Evolutionary conservation across 1,139 yeast genomes (phyloP).

Genomic region (Wickerhamomyces sp.): DNA sequence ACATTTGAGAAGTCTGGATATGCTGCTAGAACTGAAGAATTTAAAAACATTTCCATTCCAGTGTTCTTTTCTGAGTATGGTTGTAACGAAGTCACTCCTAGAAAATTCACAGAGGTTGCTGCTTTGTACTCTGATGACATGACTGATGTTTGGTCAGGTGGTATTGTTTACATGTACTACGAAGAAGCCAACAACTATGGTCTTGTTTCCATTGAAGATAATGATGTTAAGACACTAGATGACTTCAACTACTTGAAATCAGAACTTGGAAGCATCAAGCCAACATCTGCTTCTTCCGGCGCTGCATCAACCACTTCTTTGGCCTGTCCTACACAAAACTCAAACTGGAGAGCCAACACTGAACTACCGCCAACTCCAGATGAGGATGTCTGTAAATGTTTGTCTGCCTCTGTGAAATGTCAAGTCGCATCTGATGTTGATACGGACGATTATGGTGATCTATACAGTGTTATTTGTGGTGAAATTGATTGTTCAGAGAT

Average conservation of each 20-base stretch:
- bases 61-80: constrained; percentile 84
- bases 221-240: constrained; percentile 51
- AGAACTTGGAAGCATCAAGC: constrained; percentile 49
- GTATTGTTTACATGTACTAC: constrained; percentile 78
- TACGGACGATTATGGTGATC: constrained; percentile 46
- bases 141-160: constrained; percentile 82
- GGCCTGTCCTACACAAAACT: constrained; percentile 48
- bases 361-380: constrained; percentile 73
- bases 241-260: constrained; percentile 54
- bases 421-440: constrained; percentile 45
- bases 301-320: constrained; percentile 41
- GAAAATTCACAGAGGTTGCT: constrained; percentile 63
- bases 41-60: constrained; percentile 58
- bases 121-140: constrained; percentile 47
- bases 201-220: constrained; percentile 52
- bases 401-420: constrained; percentile 45
- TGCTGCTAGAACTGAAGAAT: constrained; percentile 55
- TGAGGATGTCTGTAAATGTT: constrained; percentile 54
- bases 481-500: constrained; percentile 49
- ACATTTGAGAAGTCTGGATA: constrained; percentile 59
- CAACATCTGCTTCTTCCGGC: constrained; percentile 52
- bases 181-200: constrained; percentile 72
- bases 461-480: constrained; percentile 54
- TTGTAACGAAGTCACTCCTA: constrained; percentile 62
- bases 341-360: constrained; percentile 57